These are phyloP conservation scores for Rhodomyrtus tomentosa DNA, from an alignment of 345 rosid genomes.

Conservation along the genomic window DNA sequence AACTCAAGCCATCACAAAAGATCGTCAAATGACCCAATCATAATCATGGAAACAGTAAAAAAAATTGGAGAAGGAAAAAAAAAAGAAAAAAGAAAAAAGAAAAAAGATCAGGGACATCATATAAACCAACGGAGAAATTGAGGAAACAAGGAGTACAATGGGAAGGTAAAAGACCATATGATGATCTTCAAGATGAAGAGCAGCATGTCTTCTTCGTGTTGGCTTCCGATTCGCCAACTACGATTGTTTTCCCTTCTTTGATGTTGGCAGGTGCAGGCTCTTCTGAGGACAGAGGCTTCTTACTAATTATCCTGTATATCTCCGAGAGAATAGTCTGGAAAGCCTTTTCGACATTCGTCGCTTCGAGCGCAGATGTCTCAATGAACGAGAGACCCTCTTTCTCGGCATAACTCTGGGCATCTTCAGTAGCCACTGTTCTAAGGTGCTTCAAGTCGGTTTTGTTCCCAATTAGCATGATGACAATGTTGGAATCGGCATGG, in stretches of 20 bases:
- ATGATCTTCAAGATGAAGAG: constrained; percentile 42
- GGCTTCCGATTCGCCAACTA: constrained; percentile 50
- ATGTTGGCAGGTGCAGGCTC: constrained; percentile 43
- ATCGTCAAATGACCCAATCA: neutral
- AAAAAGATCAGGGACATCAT: neutral
- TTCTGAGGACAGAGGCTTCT: constrained; percentile 72
- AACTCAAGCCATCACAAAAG: neutral
- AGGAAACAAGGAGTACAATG: neutral
- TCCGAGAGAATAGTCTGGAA: constrained; percentile 74
- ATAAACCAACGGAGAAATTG: neutral
- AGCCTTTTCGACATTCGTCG: constrained; percentile 78
- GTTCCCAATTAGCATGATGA: constrained; percentile 89
- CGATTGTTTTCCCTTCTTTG: constrained; percentile 81
- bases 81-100: neutral
- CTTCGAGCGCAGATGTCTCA: constrained; percentile 91
- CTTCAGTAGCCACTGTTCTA: constrained; percentile 86
- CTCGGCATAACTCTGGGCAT: constrained; percentile 81
- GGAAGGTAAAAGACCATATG: neutral
- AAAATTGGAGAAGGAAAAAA: neutral
- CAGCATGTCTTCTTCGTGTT: constrained; percentile 69
- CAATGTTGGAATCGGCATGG: constrained; percentile 93
- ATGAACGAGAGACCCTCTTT: constrained; percentile 88
- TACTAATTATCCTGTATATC: constrained; percentile 79
- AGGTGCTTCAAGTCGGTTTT: constrained; percentile 95
- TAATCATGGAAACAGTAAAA: neutral